Conservation (phyloP, 768 basidiomycete genomes). For the Lactifluus rugatus region DNA sequence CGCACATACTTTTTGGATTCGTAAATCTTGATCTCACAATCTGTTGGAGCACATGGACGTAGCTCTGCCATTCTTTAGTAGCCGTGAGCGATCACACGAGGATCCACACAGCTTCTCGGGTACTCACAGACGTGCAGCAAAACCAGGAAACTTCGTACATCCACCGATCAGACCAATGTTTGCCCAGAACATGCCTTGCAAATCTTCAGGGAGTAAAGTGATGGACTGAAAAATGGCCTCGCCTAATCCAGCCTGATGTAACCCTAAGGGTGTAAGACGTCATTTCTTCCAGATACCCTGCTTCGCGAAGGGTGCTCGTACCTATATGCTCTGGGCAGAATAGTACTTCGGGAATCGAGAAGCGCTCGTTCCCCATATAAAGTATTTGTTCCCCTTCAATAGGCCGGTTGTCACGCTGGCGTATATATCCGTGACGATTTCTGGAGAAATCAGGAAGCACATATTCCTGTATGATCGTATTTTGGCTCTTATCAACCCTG, state of each 20-base stretch:
- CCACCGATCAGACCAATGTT: conserved; percentile 90
- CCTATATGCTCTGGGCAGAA: conserved; percentile 90
- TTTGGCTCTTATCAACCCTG: conserved; percentile 47
- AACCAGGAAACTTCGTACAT: conserved; percentile 62
- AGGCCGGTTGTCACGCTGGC: conserved; percentile 41
- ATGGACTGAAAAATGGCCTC: conserved; percentile 71
- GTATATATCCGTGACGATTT: conserved; percentile 51
- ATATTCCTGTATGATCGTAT: conserved; percentile 77
- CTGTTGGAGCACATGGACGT: conserved; percentile 70
- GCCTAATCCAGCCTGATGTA: conserved; percentile 74
- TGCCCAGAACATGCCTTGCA: conserved; percentile 92
- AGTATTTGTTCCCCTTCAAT: conserved; percentile 59
- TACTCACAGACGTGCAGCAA: conserved; percentile 66
- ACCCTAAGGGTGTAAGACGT: conserved; percentile 33
- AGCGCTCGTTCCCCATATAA: conserved; percentile 85
- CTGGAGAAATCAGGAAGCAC: conserved; percentile 79
- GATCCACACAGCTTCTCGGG: neutral
- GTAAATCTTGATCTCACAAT: conserved; percentile 66
- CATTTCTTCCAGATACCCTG: neutral
- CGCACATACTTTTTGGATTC: conserved; percentile 60
- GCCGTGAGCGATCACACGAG: neutral
- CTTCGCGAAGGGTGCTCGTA: conserved; percentile 28
- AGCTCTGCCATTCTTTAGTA: conserved; percentile 56
- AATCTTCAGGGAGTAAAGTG: conserved; percentile 59
- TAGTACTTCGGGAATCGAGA: conserved; percentile 84